phyloP scores from a whole-genome alignment of 768 basidiomycete genomes.

The Flagelloscypha sp. region DNA sequence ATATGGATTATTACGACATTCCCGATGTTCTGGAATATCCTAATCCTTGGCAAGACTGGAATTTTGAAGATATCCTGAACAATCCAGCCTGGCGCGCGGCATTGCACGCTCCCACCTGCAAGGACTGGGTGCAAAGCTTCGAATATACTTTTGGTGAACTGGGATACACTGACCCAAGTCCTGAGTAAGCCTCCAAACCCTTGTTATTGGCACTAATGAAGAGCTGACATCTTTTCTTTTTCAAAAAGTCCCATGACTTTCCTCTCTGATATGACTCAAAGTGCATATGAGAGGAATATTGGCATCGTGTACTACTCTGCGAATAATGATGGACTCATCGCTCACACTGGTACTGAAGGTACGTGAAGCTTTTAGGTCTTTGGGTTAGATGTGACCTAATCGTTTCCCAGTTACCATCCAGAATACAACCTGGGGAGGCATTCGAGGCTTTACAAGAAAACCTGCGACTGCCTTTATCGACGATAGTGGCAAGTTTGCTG shows the following conservation, averaged over 20 bases:
- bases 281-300: constrained; percentile 44
- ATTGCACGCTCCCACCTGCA: constrained; percentile 39
- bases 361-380: constrained; percentile 8
- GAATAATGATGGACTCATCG: constrained; percentile 60
- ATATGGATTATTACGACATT: no score
- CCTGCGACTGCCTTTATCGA: constrained; percentile 65
- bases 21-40: constrained; percentile 27
- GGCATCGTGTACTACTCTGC: constrained; percentile 56
- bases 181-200: no score
- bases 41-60: not conserved
- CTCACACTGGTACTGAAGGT: constrained; percentile 61
- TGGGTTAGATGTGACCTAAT: constrained; percentile 4
- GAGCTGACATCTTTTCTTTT: no score
- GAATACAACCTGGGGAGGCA: constrained; percentile 77
- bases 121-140: constrained; percentile 26
- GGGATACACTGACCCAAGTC: no score
- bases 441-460: constrained; percentile 61
- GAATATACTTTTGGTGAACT: constrained; percentile 27
- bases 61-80: constrained; percentile 16
- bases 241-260: constrained; percentile 64
- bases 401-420: constrained; percentile 43
- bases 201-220: no score
- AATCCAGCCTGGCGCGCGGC: constrained; percentile 30
- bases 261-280: constrained; percentile 57
- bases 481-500: constrained; percentile 50